Evolutionary conservation across 106 monocot species (phyloP), one percentile per base, ranked within the genome.

Genomic region (Dendrobium huoshanense): DNA sequence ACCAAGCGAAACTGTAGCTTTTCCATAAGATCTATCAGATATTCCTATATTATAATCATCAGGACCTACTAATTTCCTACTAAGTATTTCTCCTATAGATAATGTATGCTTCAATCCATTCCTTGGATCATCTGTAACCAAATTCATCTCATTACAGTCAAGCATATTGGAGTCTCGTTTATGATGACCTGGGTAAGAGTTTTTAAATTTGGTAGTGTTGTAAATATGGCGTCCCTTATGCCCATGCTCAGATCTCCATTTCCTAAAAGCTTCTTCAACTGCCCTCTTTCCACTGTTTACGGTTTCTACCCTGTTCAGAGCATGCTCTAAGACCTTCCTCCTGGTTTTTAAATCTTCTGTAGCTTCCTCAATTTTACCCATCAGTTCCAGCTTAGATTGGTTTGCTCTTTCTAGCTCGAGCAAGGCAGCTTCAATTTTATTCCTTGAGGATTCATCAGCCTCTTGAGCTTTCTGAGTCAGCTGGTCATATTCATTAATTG

Each of bases 51-150:
- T 76, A 33, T 79, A 84, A 24, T 87, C 87, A 44, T 86, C 86
- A 70, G 93, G 78, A 41, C 85, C 80, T 41, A 80, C 76, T 83
- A 96, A 76, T 56, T 93, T 96, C 87, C 83, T 86, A 47, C 91
- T 87, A n/a, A 96, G 84, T 77, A 96, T 96, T 75, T 96, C 91
- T 75, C 96, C 93, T 4, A 96, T 91, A 0, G 93, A 90, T 81
- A 93, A 43, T n/a, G 93, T 78, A n/a, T 86, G 89, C 76, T 77
- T 84, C 68, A 73, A 42, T 41, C 74, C 72, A 64, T 5, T 73
- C 78, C 75, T 85, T 2, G 86, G 75, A 55, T 9, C 41, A 73
- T 88, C 87, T 77, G 77, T 55, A 22, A 75, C 59, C 51, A 82
- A 51, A 67, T 41, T 79, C 18, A 40, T 27, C 43, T 78, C 81